Evolutionary conservation across 495 filamentous ascomycete species (phyloP), one percentile per base, ranked within the genome.

Genomic region (Lophium mytilinum): DNA sequence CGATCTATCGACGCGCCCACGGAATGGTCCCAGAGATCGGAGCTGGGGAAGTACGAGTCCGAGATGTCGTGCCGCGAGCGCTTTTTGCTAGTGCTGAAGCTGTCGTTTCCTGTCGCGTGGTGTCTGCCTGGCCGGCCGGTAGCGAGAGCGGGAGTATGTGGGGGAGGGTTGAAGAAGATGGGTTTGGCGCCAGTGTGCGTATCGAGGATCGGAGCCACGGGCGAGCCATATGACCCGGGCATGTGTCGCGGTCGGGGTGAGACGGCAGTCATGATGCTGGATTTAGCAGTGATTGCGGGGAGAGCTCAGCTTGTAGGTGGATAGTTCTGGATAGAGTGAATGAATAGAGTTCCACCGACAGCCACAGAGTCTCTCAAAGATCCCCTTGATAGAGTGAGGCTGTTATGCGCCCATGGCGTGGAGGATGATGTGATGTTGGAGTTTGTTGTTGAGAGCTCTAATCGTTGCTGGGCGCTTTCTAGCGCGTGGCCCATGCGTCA

Each of bases 1-100:
- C 54, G 53, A 39, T 48, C 45, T 48, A 48, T 48, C 45, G 62
- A 61, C 46, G 40, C 63, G 21, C 36, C 52, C 37, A 62, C 36
- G 37, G 60, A 55, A 41, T 43, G 24, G 14, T 52, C 51, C 61
- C 55, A 57, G 21, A 46, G n/a, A 42, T 58, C 17, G 40, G 42
- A 11, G 33, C 4, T 14, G 11, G 48, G 6, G 47, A 49, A 46
- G 15, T 43, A 54, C 17, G 46, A 7, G 19, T 24, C 33, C 18
- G 41, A 34, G 9, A 12, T 21, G 33, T 42, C 21, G 24, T 55
- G 19, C 37, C 62, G 58, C n/a, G 50, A 34, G n/a, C 62, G 62
- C 40, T 57, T 65, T 19, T 54, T 52, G 45, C 21, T 48, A 24
- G 14, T 24, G 15, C 33, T 14, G 33, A 48, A 24, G 21, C 45